Evolutionary conservation across 1,139 yeast genomes (phyloP).

Genomic region (Spathaspora jeffriesii): DNA sequence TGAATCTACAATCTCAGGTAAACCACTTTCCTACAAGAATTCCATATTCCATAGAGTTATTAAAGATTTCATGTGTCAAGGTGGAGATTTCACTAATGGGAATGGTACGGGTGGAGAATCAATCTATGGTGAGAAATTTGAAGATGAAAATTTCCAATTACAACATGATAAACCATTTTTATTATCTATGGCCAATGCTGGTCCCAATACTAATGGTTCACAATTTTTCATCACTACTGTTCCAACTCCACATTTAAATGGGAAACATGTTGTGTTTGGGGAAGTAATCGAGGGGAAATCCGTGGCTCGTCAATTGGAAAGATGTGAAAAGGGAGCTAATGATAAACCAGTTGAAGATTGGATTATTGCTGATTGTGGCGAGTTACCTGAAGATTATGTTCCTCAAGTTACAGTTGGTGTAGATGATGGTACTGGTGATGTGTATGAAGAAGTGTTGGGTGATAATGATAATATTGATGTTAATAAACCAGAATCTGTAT

Average conservation of each 20-base stretch:
- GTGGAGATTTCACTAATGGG: constrained; percentile 93
- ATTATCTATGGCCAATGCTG: constrained; percentile 96
- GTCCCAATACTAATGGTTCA: constrained; percentile 94
- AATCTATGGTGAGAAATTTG: constrained; percentile 93
- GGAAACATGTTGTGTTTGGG: constrained; percentile 97
- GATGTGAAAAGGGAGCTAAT: constrained; percentile 57
- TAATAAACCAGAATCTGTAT: constrained; percentile 60
- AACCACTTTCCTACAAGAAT: constrained; percentile 73
- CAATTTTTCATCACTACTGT: constrained; percentile 93
- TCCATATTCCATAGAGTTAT: constrained; percentile 91
- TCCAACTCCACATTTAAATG: constrained; percentile 82
- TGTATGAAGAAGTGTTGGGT: constrained; percentile 72
- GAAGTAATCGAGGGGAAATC: constrained; percentile 83
- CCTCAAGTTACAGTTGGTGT: constrained; percentile 33
- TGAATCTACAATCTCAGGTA: constrained; percentile 52
- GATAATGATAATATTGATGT: constrained; percentile 72
- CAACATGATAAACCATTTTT: constrained; percentile 84
- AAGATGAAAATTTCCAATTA: constrained; percentile 82
- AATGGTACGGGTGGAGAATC: constrained; percentile 95
- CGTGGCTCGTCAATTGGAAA: constrained; percentile 76
- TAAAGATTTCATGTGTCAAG: constrained; percentile 90
- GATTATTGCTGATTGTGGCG: constrained; percentile 79
- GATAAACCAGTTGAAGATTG: constrained; percentile 71
- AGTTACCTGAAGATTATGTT: constrained; percentile 61
- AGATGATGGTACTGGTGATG: constrained; percentile 86